phyloP scores from a whole-genome alignment of 1,284 basidiomycete genomes.

The Ustilago cynodontis region DNA sequence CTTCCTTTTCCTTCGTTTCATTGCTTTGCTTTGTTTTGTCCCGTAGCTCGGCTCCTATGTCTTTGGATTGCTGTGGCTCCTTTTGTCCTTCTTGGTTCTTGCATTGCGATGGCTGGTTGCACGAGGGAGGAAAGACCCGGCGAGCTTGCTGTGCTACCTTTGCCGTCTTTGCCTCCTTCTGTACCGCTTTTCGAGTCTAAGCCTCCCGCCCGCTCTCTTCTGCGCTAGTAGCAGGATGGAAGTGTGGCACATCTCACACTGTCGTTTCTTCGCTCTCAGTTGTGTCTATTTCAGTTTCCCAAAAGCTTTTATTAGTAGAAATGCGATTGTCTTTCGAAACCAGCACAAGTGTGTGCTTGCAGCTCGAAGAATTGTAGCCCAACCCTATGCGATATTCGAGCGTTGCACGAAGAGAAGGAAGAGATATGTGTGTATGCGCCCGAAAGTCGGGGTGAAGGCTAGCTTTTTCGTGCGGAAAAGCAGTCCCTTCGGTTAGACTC shows the following conservation, averaged over 20 bases:
- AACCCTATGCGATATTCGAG: background rate
- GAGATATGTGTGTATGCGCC: background rate
- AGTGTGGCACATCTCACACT: background rate
- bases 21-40: constrained; percentile 7
- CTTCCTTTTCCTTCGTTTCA: background rate
- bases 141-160: constrained; percentile 3
- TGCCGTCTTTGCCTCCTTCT: background rate
- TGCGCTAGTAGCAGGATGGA: constrained; percentile 4
- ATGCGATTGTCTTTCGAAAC: background rate
- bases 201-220: background rate
- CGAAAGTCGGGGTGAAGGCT: no score
- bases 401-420: background rate
- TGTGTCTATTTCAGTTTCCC: background rate
- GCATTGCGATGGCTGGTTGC: constrained; percentile 5
- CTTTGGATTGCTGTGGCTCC: constrained; percentile 11
- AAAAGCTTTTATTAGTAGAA: constrained; percentile 6
- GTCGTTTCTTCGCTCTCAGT: background rate
- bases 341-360: background rate
- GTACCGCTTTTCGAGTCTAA: background rate
- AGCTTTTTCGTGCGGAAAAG: background rate
- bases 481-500: background rate
- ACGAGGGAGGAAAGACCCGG: background rate
- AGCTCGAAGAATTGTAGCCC: no score
- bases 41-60: constrained; percentile 10
- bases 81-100: background rate